Evolutionary conservation across 805 yeast species (phyloP).

Genomic region (Wickerhamomyces rabaulensis): DNA sequence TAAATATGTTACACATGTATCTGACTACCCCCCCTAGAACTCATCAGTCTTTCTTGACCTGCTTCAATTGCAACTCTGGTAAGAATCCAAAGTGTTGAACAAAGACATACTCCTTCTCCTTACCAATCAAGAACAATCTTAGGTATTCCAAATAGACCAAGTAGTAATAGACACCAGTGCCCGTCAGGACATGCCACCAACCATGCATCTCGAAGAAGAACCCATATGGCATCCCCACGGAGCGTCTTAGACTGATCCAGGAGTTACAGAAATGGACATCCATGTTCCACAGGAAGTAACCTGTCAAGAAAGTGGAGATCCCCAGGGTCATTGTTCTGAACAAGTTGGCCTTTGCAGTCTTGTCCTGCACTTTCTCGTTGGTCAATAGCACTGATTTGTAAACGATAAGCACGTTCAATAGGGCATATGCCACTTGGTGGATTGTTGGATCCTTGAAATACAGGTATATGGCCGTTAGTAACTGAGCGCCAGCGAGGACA

Average conservation of each 20-base stretch:
- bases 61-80: constrained; percentile 38
- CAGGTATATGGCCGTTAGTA: constrained; percentile 68
- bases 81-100: constrained; percentile 55
- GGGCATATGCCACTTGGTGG: constrained; percentile 83
- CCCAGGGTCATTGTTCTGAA: constrained; percentile 55
- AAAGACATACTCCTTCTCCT: constrained; percentile 49
- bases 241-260: constrained; percentile 55
- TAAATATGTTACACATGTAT: no score
- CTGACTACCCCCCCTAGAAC: no score
- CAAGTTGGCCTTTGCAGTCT: constrained; percentile 41
- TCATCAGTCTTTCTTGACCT: not conserved
- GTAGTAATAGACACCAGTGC: constrained; percentile 83
- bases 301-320: constrained; percentile 56
- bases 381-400: constrained; percentile 52
- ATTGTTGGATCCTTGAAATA: constrained; percentile 76
- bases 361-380: constrained; percentile 45
- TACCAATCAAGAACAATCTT: constrained; percentile 57
- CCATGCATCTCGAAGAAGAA: constrained; percentile 87
- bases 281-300: constrained; percentile 83
- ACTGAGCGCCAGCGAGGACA: constrained; percentile 47
- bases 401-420: constrained; percentile 70
- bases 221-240: constrained; percentile 79
- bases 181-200: constrained; percentile 94
- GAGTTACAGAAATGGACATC: constrained; percentile 74
- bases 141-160: constrained; percentile 74